These are phyloP conservation scores for Scheffersomyces stipitis DNA, from an alignment of 805 yeast genomes.

Conservation along the genomic window DNA sequence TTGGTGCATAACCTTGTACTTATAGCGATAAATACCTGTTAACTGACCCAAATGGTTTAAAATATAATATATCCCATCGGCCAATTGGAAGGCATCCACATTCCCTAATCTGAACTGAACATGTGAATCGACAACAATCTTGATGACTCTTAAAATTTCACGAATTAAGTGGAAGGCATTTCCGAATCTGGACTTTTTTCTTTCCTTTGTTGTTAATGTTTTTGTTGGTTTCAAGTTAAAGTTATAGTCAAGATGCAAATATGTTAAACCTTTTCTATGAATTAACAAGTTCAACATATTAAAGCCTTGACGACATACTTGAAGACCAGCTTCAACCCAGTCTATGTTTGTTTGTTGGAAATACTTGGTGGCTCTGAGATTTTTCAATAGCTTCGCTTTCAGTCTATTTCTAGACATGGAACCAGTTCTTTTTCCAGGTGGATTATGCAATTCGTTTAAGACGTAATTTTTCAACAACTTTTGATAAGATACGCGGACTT, in stretches of 20 bases:
- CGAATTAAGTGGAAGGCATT: constrained; percentile 92
- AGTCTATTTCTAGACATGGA: constrained; percentile 40
- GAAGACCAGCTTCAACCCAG: constrained; percentile 98
- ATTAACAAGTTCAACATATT: constrained; percentile 88
- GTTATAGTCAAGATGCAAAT: constrained; percentile 90
- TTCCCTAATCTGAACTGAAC: constrained; percentile 88
- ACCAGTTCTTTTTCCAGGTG: constrained; percentile 23
- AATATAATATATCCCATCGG: constrained; percentile 90
- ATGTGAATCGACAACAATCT: constrained; percentile 88
- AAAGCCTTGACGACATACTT: constrained; percentile 89
- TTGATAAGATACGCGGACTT: constrained; percentile 85
- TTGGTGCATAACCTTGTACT: constrained; percentile 97
- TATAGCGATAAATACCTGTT: constrained; percentile 95
- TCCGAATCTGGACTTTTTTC: constrained; percentile 95
- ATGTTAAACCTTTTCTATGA: constrained; percentile 88
- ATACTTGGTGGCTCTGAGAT: constrained; percentile 75
- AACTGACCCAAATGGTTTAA: constrained; percentile 92
- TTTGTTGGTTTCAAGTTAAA: constrained; percentile 95
- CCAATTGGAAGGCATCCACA: constrained; percentile 88
- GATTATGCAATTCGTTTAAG: constrained; percentile 63
- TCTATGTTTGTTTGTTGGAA: constrained; percentile 91
- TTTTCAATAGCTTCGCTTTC: constrained; percentile 60
- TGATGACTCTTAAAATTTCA: constrained; percentile 81
- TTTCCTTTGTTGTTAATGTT: constrained; percentile 92
- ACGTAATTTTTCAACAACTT: constrained; percentile 78